These are phyloP conservation scores for Allomyces arbusculus DNA, from an alignment of 192 early-diverging fungal species.

Conservation along the genomic window DNA sequence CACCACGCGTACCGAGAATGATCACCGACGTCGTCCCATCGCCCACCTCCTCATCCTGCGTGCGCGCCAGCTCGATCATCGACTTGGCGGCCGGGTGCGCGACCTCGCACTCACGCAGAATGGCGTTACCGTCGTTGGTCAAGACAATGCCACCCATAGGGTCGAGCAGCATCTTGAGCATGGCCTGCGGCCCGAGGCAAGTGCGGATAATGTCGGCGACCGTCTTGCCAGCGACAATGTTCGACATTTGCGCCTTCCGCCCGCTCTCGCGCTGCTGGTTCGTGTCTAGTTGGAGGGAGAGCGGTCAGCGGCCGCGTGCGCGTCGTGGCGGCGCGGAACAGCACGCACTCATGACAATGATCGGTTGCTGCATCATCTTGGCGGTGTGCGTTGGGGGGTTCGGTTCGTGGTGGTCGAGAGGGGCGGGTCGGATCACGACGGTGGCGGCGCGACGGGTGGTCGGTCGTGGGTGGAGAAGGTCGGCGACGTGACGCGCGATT, in stretches of 20 bases:
- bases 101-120: conserved; percentile 94
- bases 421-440: too few relatives aligned
- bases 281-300: conserved; percentile 27
- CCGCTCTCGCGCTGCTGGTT: conserved; percentile 87
- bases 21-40: conserved; percentile 98
- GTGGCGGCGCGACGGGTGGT: too few relatives aligned
- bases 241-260: conserved; percentile 89
- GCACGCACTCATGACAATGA: conserved; percentile 61
- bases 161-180: conserved; percentile 99
- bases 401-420: too few relatives aligned
- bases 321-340: neutral
- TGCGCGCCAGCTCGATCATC: conserved; percentile 96
- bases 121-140: conserved; percentile 98
- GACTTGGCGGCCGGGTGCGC: conserved; percentile 99
- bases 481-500: too few relatives aligned
- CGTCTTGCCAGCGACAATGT: conserved; percentile 95
- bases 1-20: conserved; percentile 55
- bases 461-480: too few relatives aligned
- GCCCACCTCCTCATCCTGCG: conserved; percentile 99
- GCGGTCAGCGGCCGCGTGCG: neutral
- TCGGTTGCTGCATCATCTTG: conserved; percentile 56
- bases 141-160: conserved; percentile 98
- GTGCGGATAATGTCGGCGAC: conserved; percentile 97
- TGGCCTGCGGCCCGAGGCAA: conserved; percentile 91
- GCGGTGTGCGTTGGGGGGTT: neutral